A percentile compares a stretch with the other conserved stretches of the same genome.
phyloP scores from a whole-genome alignment of 2,329 filamentous ascomycete species.

The Aspergillus novofumigatus region DNA sequence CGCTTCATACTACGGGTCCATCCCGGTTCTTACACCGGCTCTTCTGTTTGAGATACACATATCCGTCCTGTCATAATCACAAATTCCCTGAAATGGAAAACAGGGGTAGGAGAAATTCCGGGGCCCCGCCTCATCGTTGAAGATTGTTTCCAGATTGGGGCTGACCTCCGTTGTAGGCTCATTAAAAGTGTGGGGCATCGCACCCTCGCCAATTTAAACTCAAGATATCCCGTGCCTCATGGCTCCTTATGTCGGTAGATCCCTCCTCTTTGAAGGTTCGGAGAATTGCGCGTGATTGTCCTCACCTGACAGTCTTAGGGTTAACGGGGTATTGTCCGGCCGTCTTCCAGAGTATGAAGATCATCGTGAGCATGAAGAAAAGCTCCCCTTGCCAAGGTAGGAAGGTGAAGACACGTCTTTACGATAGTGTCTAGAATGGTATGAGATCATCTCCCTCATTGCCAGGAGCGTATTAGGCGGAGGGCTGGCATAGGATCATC shows the following conservation, averaged over 20 bases:
- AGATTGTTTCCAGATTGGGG: neutral
- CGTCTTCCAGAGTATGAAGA: neutral
- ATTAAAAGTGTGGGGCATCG: neutral
- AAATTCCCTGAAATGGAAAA: neutral
- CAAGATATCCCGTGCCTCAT: neutral
- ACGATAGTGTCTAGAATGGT: neutral
- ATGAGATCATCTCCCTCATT: neutral
- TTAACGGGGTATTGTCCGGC: neutral
- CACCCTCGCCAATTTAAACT: neutral
- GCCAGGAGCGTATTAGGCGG: no score
- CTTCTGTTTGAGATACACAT: neutral
- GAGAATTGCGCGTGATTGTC: neutral
- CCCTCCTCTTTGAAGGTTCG: neutral
- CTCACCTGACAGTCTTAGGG: neutral
- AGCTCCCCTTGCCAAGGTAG: no score
- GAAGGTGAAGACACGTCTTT: no score
- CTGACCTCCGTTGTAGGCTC: neutral
- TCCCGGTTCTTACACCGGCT: neutral
- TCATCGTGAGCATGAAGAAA: neutral
- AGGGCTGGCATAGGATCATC: no score
- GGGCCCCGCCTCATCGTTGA: neutral
- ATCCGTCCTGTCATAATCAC: neutral
- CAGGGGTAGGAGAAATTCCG: neutral
- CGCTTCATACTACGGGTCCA: neutral
- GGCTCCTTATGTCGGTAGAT: neutral